These are phyloP conservation scores for Melampsora americana DNA, from an alignment of 1,284 basidiomycete species.

Conservation along the genomic window DNA sequence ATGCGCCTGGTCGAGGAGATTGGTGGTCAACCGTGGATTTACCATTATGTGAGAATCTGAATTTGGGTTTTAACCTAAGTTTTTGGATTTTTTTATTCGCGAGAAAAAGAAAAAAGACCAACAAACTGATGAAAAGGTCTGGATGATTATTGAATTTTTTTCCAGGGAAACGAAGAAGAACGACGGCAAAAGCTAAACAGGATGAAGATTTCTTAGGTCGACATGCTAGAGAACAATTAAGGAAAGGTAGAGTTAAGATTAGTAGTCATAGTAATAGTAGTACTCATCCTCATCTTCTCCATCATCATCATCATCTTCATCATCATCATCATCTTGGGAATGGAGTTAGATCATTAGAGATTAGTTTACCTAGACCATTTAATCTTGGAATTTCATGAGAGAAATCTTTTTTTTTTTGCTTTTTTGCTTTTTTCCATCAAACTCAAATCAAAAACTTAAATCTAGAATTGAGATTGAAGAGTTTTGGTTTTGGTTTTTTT, in stretches of 20 bases:
- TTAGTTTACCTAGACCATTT: background rate
- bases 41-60: constrained; percentile 36
- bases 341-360: too few species aligned
- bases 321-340: too few species aligned
- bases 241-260: background rate
- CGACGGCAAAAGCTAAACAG: constrained; percentile 42
- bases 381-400: background rate
- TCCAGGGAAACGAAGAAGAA: constrained; percentile 41
- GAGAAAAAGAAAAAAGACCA: background rate
- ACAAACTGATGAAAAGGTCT: too few species aligned
- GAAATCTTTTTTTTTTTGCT: too few species aligned
- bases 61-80: too few species aligned
- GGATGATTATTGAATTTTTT: background rate
- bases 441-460: too few species aligned
- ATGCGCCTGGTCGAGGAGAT: constrained; percentile 38
- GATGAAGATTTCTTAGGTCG: constrained; percentile 43
- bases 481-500: too few species aligned
- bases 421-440: too few species aligned
- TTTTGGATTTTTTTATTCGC: background rate
- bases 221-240: constrained; percentile 30
- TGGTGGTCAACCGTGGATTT: constrained; percentile 42
- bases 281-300: too few species aligned
- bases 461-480: too few species aligned
- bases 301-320: too few species aligned
- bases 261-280: too few species aligned